These are phyloP conservation scores for Pinus albicaulis DNA, from an alignment of 75 land plant species.

Conservation along the genomic window DNA sequence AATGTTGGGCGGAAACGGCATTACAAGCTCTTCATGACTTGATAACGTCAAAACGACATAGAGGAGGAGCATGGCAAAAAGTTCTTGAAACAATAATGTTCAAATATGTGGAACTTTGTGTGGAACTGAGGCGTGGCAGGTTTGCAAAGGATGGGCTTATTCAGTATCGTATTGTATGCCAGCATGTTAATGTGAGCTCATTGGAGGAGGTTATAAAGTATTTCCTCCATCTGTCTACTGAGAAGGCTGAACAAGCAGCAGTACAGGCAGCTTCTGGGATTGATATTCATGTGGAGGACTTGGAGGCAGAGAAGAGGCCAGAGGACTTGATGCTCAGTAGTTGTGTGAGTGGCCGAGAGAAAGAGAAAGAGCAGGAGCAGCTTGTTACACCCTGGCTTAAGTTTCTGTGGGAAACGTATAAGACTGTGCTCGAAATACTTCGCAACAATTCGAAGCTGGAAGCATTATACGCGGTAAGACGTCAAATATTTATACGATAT, in stretches of 20 bases:
- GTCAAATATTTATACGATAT: too few relatives aligned
- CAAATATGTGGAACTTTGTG: constrained; percentile 93
- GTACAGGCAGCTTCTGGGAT: constrained; percentile 74
- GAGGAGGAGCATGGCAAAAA: constrained; percentile 96
- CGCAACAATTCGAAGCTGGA: constrained; percentile 61
- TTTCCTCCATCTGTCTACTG: constrained; percentile 82
- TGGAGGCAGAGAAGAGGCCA: constrained; percentile 87
- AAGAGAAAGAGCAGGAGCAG: constrained; percentile 91
- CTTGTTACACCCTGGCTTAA: constrained; percentile 97
- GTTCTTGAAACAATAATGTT: constrained; percentile 89
- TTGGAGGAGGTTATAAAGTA: constrained; percentile 95
- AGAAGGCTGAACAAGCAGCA: constrained; percentile 86
- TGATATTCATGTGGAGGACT: constrained; percentile 90
- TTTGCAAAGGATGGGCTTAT: constrained; percentile 96
- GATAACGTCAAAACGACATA: constrained; percentile 79
- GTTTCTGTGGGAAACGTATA: constrained; percentile 93
- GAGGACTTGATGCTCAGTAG: constrained; percentile 96
- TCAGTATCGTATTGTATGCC: constrained; percentile 91
- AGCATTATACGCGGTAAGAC: constrained; percentile 78
- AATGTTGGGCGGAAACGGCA: constrained; percentile 93
- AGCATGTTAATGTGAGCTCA: constrained; percentile 90
- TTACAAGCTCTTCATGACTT: constrained; percentile 82
- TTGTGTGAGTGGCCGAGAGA: constrained; percentile 96
- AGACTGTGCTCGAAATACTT: constrained; percentile 88
- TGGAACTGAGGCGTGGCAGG: constrained; percentile 87